Conservation (phyloP, 306 rosid species). For the Vigna angularis region DNA sequence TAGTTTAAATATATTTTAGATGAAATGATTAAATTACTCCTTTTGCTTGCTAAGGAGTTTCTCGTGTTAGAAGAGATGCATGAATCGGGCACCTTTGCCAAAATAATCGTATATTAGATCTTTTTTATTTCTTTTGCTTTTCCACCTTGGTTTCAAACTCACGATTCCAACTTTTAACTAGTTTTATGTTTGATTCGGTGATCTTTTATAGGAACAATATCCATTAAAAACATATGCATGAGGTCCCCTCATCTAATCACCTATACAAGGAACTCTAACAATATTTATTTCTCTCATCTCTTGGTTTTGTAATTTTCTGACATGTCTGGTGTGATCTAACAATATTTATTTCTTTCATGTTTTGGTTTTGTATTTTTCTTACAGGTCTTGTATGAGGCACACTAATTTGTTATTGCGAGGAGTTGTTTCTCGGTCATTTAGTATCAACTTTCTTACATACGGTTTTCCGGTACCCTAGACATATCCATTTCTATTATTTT, state of each 20-base stretch:
- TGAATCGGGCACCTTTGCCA: background rate
- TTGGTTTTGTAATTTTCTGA: constrained; percentile 39
- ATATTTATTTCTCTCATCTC: constrained; percentile 26
- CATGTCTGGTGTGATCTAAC: constrained; percentile 66
- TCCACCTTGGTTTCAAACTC: constrained; percentile 26
- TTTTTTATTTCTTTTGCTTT: constrained; percentile 10
- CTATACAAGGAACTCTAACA: background rate
- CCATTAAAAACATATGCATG: background rate
- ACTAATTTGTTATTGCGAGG: constrained; percentile 70
- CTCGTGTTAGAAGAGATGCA: constrained; percentile 13
- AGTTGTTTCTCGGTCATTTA: constrained; percentile 77
- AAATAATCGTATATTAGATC: background rate
- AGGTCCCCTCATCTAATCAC: constrained; percentile 5
- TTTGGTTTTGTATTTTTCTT: constrained; percentile 36
- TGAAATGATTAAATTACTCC: constrained; percentile 24
- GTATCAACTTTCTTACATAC: constrained; percentile 89
- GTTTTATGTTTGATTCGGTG: constrained; percentile 10
- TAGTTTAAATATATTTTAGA: constrained; percentile 6
- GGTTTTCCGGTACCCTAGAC: constrained; percentile 85
- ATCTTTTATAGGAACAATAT: constrained; percentile 14
- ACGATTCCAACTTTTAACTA: constrained; percentile 23
- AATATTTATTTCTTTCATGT: constrained; percentile 31
- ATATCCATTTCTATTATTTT: constrained; percentile 30
- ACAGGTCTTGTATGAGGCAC: constrained; percentile 79
- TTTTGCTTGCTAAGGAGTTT: constrained; percentile 37